Base-by-base conservation (phyloP, 768 basidiomycete genomes). In the Trametes sanguinea region DNA sequence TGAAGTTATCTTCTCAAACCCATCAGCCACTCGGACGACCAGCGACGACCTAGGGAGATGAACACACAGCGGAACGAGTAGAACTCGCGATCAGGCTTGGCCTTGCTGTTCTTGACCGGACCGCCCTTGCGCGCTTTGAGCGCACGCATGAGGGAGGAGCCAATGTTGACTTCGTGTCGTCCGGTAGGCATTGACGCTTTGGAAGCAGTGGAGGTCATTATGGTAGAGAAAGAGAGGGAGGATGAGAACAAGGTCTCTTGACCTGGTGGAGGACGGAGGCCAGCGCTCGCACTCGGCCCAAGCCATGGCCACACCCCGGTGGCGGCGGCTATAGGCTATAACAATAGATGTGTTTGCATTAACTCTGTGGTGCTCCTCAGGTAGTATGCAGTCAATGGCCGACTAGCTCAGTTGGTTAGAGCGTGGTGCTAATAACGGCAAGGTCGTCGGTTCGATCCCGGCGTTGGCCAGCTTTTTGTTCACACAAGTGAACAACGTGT, bases 381-480 rank as follows among this genome's bases (percentile, higher is more conserved):
- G 1, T 1, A 22, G 22, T 1, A 22, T 1, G 22, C 22, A 22
- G 22, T 22, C 22, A 22, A 22, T 29, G 88, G 88, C 88, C 87
- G 88, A 84, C 86, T 90, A 89, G 89, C 89, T 91, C 89, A 91
- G 89, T 79, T 90, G 89, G 89, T 90, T 90, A 90, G 89, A 90
- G 89, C 88, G 88, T 89, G 84, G 88, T 88, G 85, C 88, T 90
- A 89, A 88, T 87, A 83, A 64, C 54, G 66, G 63, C 57, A 64
- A 63, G 66, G 66, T 67, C 66, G 63, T 63, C 66, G 54, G 66
- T 67, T 67, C 66, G 61, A 67, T 37, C 63, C 66, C 58, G 63
- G 66, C 66, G 63, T 62, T 64, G 66, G 66, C 61, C 66, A 67
- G 27, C 22, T 22, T 22, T 22, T 22, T 22, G 22, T 22, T 22